phyloP scores from a whole-genome alignment of 139 green algal species.

The Chlorella sp. region DNA sequence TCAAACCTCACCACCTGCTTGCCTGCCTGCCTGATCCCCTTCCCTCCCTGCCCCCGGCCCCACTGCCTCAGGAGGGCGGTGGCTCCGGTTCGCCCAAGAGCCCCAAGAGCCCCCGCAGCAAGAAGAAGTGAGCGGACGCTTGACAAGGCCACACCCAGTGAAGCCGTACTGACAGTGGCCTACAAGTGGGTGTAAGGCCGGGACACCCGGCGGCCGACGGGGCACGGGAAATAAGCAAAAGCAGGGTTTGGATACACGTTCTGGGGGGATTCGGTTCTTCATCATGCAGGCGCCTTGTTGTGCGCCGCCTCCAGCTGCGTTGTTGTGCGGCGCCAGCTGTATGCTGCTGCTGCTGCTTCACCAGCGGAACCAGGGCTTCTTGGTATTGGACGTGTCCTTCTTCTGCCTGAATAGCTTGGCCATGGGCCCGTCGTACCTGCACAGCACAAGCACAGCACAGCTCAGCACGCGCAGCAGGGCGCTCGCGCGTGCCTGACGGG shows the following conservation, averaged over 20 bases:
- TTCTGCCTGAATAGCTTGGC: conserved; percentile 49
- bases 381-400: conserved; percentile 4
- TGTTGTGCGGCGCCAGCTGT: no score
- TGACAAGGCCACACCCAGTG: no score
- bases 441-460: not conserved
- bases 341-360: not conserved
- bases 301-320: no score
- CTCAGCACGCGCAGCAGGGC: not conserved
- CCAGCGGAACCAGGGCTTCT: conserved; percentile 55
- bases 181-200: no score
- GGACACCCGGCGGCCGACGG: no score
- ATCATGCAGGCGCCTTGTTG: no score
- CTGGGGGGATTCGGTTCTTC: no score
- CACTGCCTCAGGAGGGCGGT: not conserved
- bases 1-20: not conserved
- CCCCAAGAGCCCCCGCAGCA: conserved; percentile 7
- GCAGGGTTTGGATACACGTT: no score
- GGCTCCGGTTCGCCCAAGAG: not conserved
- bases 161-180: no score
- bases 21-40: not conserved
- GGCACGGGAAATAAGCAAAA: no score
- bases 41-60: not conserved
- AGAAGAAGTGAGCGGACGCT: not conserved
- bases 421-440: conserved; percentile 39
- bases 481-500: no score